Evolutionary conservation across 768 basidiomycete species (phyloP).

Genomic region (Tulasnella sp.): DNA sequence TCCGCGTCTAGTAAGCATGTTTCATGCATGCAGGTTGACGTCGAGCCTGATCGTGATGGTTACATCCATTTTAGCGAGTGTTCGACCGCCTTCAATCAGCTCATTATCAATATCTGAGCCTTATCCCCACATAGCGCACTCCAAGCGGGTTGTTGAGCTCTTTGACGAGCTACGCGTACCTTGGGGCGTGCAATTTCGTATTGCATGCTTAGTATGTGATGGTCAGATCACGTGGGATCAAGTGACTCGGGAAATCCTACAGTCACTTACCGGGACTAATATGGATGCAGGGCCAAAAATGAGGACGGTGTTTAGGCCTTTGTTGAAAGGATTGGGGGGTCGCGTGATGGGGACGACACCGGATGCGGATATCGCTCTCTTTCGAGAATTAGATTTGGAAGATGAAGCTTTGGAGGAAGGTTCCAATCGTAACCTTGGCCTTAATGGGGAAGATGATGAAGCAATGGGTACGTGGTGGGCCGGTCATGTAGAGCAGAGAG

Average conservation of each 20-base stretch:
- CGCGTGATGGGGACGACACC: too few relatives aligned
- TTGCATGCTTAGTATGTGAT: constrained; percentile 33
- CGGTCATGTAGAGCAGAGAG: constrained; percentile 34
- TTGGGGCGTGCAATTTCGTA: constrained; percentile 42
- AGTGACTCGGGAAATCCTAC: constrained; percentile 25
- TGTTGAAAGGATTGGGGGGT: too few relatives aligned
- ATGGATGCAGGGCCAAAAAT: constrained; percentile 24
- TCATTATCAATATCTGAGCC: too few relatives aligned
- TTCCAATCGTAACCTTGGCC: constrained; percentile 33
- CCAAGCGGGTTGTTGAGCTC: not conserved
- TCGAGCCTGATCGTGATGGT: too few relatives aligned
- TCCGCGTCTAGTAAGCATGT: too few relatives aligned
- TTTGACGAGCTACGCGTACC: constrained; percentile 27
- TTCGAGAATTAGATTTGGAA: constrained; percentile 52
- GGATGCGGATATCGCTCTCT: too few relatives aligned
- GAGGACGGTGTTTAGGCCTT: constrained; percentile 16
- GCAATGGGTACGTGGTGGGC: constrained; percentile 37
- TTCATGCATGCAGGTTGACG: too few relatives aligned
- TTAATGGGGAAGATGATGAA: constrained; percentile 18
- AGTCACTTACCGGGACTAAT: constrained; percentile 26
- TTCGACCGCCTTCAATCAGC: too few relatives aligned
- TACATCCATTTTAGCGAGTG: too few relatives aligned
- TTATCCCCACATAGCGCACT: constrained; percentile 2
- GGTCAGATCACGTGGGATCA: constrained; percentile 24
- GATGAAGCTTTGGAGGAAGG: constrained; percentile 29